Evolutionary conservation across 225 moss, liverwort and hornwort genomes (phyloP), one percentile per base, ranked within the genome.

Genomic region (Polytrichum commune): DNA sequence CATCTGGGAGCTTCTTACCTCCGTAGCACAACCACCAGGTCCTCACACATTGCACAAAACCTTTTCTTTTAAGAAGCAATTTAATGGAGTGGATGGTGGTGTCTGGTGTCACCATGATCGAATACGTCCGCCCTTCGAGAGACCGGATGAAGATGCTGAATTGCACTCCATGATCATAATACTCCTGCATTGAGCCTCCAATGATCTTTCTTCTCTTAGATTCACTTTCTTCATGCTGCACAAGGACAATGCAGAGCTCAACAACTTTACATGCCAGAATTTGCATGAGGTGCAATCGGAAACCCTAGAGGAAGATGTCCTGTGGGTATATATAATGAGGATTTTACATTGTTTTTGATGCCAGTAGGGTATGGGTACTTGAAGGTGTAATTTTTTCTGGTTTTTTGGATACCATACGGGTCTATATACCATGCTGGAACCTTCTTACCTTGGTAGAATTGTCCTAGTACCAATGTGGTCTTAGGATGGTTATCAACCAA

Each of bases 91-190:
- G 7, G 22, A 79, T 33, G 7, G 70, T 70, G 13, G 66, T 25
- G 23, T 73, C 63, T 9, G 67, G 23, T 29, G 69, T 62, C 67
- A 79, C 76, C 26, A 63, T 7, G 28, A 79, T 23, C 30, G 38
- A 65, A 7, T 65, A 13, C 18, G 23, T 54, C 28, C 64, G 68
- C 32, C 76, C 76, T 67, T 76, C 54, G 0, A 64, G 63, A 2
- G 73, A 35, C 35, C 63, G 70, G 19, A 83, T 57, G 20, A 83
- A 79, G 60, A 83, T 64, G 23, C 67, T 60, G 57, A 73, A 83
- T 19, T 6, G 8, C 54, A 55, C n/a, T 55, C 28, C 28, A 23
- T 27, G 55, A 9, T 27, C 22, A 27, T 46, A 46, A 46, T 46
- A 46, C 13, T 46, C 46, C 46, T 46, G 46, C 46, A 46, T 46